Evolutionary conservation across 23 red algal species (phyloP).

Genomic region (Gracilaria caudata): DNA sequence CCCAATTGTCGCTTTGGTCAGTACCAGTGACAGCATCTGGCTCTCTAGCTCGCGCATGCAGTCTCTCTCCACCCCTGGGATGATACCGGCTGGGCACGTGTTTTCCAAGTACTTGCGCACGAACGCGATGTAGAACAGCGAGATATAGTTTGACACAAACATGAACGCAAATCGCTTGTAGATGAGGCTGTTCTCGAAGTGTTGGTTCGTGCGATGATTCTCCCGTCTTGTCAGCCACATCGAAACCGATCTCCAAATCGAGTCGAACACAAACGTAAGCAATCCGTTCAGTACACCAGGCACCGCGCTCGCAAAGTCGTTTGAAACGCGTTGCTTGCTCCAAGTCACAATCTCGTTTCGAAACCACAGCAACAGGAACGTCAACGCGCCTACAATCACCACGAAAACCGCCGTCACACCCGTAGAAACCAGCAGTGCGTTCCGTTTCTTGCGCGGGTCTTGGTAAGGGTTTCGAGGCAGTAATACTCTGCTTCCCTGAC

Average conservation of each 20-base stretch:
- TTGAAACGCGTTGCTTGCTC: not conserved
- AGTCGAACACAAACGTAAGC: slow-evolving; percentile 63
- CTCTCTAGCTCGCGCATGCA: slow-evolving; percentile 76
- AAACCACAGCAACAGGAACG: slow-evolving; percentile 70
- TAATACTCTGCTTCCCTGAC: not conserved
- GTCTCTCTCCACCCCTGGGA: not conserved
- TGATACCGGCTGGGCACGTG: slow-evolving; percentile 31
- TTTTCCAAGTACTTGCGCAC: slow-evolving; percentile 41
- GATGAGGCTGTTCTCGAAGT: slow-evolving; percentile 73
- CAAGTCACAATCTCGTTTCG: slow-evolving; percentile 49
- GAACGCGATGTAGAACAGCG: slow-evolving; percentile 83
- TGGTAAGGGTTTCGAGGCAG: slow-evolving; percentile 58
- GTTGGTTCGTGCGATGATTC: slow-evolving; percentile 79
- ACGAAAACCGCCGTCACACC: slow-evolving; percentile 60
- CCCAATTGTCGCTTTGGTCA: slow-evolving; percentile 68
- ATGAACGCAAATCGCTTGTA: slow-evolving; percentile 78
- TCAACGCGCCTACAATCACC: slow-evolving; percentile 57
- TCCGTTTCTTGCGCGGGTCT: slow-evolving; percentile 41
- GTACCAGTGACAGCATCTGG: slow-evolving; percentile 78
- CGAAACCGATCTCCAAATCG: slow-evolving; percentile 66
- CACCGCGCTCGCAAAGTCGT: slow-evolving; percentile 6
- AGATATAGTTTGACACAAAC: slow-evolving; percentile 80
- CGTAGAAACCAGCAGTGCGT: slow-evolving; percentile 22
- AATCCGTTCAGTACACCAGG: slow-evolving; percentile 77
- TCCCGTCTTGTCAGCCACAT: slow-evolving; percentile 62